phyloP scores from a whole-genome alignment of 805 yeast genomes.

The Ogataea angusta region DNA sequence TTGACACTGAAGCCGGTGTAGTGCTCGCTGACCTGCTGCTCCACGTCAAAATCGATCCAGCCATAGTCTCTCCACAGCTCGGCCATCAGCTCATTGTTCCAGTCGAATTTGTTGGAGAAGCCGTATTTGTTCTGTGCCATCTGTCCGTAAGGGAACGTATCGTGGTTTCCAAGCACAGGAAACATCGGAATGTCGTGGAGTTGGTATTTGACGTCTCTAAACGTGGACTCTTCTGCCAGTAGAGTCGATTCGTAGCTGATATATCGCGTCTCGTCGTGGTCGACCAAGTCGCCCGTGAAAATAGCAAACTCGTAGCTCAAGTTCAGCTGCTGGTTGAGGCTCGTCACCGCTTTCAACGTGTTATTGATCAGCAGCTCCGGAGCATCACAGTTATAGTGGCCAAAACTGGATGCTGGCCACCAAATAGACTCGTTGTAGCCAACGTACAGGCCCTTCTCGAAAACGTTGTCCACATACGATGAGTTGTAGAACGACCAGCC shows the following conservation, averaged over 20 bases:
- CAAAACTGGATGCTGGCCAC: constrained; percentile 59
- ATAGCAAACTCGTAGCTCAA: constrained; percentile 54
- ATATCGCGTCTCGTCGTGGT: constrained; percentile 54
- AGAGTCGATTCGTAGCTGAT: constrained; percentile 47
- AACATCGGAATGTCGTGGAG: constrained; percentile 54
- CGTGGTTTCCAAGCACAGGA: constrained; percentile 69
- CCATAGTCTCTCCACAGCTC: constrained; percentile 45
- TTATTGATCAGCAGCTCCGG: constrained; percentile 61
- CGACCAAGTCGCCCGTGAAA: constrained; percentile 74
- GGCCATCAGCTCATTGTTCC: constrained; percentile 48
- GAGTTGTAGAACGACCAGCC: constrained; percentile 27
- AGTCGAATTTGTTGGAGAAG: constrained; percentile 38
- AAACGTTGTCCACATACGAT: constrained; percentile 30
- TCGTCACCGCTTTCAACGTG: constrained; percentile 44
- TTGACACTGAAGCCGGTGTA: constrained; percentile 60
- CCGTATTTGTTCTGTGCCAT: constrained; percentile 52
- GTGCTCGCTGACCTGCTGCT: constrained; percentile 41
- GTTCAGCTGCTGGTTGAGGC: constrained; percentile 30
- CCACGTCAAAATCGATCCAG: constrained; percentile 40
- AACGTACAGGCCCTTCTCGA: constrained; percentile 27
- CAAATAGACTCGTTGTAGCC: constrained; percentile 31
- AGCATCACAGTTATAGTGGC: constrained; percentile 62
- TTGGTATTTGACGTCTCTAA: constrained; percentile 48
- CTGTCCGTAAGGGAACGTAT: constrained; percentile 70
- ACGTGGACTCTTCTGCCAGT: constrained; percentile 49